phyloP scores from a whole-genome alignment of 169 alveolate genomes.

The Plasmodium inui region DNA sequence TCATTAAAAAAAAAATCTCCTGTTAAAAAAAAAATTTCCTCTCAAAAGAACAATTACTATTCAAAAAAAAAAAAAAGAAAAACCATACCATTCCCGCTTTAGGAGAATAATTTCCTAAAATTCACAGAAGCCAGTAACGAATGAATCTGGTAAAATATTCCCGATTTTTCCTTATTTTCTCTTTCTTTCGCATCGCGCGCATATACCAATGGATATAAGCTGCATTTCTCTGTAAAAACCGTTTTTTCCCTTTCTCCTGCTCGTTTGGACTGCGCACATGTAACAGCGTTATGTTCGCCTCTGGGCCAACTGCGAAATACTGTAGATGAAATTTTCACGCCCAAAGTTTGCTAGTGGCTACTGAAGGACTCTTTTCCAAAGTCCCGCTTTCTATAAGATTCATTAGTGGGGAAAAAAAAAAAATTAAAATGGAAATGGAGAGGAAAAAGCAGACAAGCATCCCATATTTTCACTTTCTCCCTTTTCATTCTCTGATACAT shows the following conservation, averaged over 20 bases:
- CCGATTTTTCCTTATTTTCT: neutral
- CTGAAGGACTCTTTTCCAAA: neutral
- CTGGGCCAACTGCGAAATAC: neutral
- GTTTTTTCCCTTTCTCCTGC: neutral
- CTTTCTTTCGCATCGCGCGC: neutral
- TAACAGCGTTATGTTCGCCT: neutral
- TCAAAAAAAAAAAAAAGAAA: neutral
- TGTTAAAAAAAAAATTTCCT: no score
- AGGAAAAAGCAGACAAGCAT: no score
- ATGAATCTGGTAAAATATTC: neutral
- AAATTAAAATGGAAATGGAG: neutral
- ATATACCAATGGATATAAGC: neutral
- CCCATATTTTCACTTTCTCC: neutral
- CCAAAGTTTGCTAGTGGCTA: neutral
- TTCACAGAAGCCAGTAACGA: neutral
- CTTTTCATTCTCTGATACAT: neutral
- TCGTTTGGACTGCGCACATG: neutral
- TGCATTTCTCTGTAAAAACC: neutral
- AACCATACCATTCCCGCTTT: neutral
- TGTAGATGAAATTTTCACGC: no score
- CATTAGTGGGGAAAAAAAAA: neutral
- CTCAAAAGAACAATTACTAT: neutral
- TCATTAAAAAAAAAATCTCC: no score
- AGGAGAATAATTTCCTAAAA: neutral
- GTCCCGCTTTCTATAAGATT: neutral